phyloP scores from a whole-genome alignment of 148 eudicot genomes.

The Hydrangea macrophylla region DNA sequence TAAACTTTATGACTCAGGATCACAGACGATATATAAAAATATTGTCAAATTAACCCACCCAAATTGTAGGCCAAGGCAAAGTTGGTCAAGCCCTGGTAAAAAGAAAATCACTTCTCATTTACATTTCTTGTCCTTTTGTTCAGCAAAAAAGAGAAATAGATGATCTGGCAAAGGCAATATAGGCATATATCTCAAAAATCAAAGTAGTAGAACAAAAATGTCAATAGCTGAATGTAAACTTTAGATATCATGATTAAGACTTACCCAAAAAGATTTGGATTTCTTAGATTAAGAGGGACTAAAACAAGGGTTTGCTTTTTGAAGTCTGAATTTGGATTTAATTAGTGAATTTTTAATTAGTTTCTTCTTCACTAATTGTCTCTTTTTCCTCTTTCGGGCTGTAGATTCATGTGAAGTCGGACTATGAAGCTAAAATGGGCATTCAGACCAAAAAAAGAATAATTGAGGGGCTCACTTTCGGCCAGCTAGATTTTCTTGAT shows the following conservation, averaged over 20 bases:
- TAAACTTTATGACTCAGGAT: too few relatives aligned
- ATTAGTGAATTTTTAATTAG: background rate
- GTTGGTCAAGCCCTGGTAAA: too few relatives aligned
- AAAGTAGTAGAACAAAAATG: background rate
- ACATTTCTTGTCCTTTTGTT: too few relatives aligned
- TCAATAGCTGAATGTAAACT: too few relatives aligned
- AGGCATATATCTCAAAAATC: too few relatives aligned
- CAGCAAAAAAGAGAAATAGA: too few relatives aligned
- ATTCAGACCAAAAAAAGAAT: constrained; percentile 2
- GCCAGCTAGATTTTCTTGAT: background rate
- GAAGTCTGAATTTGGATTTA: background rate
- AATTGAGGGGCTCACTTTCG: constrained; percentile 6
- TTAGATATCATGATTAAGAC: background rate
- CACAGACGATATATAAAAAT: too few relatives aligned
- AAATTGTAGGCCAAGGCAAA: too few relatives aligned
- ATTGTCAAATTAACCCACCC: too few relatives aligned
- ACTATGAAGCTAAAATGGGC: constrained; percentile 3
- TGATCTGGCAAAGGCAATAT: too few relatives aligned
- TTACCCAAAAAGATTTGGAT: background rate
- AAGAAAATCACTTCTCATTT: too few relatives aligned
- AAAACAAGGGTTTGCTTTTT: background rate
- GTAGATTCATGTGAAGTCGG: constrained; percentile 10
- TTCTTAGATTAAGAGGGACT: background rate
- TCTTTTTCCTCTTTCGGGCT: constrained; percentile 14
- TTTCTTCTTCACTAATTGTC: background rate